Evolutionary conservation across 2,329 filamentous ascomycete genomes (phyloP).

Genomic region (Fusarium fujikuroi): DNA sequence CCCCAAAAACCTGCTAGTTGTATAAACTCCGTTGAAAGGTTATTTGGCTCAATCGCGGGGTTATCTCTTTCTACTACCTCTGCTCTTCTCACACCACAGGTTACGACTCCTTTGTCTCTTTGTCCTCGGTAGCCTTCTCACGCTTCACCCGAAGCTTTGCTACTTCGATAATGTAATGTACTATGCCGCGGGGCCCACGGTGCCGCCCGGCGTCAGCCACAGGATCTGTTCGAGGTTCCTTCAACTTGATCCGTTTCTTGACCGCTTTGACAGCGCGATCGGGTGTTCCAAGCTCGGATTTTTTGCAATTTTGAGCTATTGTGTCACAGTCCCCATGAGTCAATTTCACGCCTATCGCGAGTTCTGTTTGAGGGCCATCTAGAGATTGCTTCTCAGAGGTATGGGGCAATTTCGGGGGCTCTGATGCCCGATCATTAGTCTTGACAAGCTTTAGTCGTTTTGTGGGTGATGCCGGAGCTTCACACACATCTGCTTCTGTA

Average conservation of each 20-base stretch:
- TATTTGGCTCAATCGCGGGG: neutral
- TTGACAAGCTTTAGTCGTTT: constrained; percentile 4
- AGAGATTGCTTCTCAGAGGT: neutral
- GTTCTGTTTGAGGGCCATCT: neutral
- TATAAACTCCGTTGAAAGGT: neutral
- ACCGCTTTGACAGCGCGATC: neutral
- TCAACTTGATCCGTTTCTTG: neutral
- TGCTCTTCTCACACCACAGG: neutral
- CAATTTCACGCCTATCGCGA: neutral
- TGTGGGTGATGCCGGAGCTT: neutral
- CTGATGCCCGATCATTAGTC: neutral
- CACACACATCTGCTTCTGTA: neutral
- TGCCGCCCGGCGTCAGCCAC: neutral
- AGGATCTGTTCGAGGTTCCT: neutral
- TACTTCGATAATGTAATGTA: neutral
- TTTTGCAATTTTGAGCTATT: neutral
- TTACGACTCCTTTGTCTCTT: neutral
- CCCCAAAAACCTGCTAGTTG: constrained; percentile 19
- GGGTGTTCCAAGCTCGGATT: neutral
- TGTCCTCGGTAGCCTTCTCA: neutral
- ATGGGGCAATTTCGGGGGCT: neutral
- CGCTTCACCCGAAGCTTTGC: neutral
- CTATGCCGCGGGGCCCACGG: neutral
- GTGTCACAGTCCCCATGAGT: neutral
- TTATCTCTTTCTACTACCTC: neutral